Evolutionary conservation across 2,329 filamentous ascomycete species (phyloP), one percentile per base, ranked within the genome.

Genomic region (Alternaria incomplexa): DNA sequence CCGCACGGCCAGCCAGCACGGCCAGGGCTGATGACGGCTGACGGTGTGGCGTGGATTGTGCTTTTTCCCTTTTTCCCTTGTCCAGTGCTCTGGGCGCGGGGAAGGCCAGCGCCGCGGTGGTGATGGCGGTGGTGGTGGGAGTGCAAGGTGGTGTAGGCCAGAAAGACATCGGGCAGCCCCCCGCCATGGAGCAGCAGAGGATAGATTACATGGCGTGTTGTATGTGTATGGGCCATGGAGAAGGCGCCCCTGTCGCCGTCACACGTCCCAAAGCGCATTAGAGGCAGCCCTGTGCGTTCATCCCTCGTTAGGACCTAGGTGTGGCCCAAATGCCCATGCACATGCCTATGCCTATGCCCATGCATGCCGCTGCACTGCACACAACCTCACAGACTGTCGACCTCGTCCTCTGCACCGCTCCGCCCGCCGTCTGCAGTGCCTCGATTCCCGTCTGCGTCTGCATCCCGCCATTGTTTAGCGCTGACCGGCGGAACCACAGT

Each of bases 201-300:
- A 36, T 54, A 48, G 22, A 61, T 56, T 54, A 45, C 30, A 57
- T 51, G 23, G 62, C 48, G 28, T 23, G 48, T 36, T 56, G 56
- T 36, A 65, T 67, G 61, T 56, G 56, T 36, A 65, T 67, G 61
- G 65, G 54, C 59, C 45, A 48, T 54, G 57, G 32, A 53, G 61
- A 61, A 56, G 55, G 63, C 63, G 65, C 60, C 65, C 63, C 65
- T 68, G 63, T 60, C 61, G 57, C 60, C 52, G 59, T 54, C 45
- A 50, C 56, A 55, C 55, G 30, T 64, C 64, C 64, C 61, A 60
- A 68, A 58, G 20, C 47, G 61, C 57, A 30, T 50, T 66, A 66
- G 66, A 56, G 30, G 59, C 45, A 45, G 63, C 63, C 54, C 63
- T 66, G 66, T 67, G 66, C 66, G 64, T 54, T 46, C 51, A 66